Evolutionary conservation across 164 flowering plant genomes (phyloP).

Genomic region (Chimonanthus praecox): DNA sequence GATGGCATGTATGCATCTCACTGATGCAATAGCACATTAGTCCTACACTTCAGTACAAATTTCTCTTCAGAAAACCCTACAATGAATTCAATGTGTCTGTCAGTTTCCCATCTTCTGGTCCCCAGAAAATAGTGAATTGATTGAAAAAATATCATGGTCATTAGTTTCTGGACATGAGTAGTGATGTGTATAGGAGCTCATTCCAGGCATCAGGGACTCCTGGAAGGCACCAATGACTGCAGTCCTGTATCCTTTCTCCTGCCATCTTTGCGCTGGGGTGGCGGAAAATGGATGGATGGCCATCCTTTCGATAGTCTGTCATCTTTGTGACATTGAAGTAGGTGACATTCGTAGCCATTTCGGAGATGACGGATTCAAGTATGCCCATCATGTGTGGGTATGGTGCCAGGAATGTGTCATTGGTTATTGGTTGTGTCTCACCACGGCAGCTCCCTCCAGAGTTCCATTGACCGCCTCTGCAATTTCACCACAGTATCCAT

Average conservation of each 20-base stretch:
- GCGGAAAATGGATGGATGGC: slow-evolving; percentile 56
- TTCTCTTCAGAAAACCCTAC: not conserved
- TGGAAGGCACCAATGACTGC: slow-evolving; percentile 38
- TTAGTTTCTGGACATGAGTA: not conserved
- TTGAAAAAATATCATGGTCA: not conserved
- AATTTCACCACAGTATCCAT: not conserved
- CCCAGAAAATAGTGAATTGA: not conserved
- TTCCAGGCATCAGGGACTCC: slow-evolving; percentile 12
- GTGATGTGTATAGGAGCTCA: slow-evolving; percentile 10
- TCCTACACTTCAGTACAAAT: not conserved
- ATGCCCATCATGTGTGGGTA: slow-evolving; percentile 50
- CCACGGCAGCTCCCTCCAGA: slow-evolving; percentile 51
- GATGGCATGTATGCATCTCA: not conserved
- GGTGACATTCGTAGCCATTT: slow-evolving; percentile 44
- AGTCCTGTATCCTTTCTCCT: slow-evolving; percentile 31
- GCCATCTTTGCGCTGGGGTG: slow-evolving; percentile 9
- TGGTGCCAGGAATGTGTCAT: slow-evolving; percentile 26
- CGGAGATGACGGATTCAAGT: slow-evolving; percentile 42
- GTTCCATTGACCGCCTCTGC: slow-evolving; percentile 68
- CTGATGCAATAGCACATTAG: no score
- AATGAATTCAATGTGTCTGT: not conserved
- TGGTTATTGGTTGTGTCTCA: slow-evolving; percentile 39
- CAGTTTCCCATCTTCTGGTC: not conserved
- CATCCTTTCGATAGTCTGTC: slow-evolving; percentile 61
- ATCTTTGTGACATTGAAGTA: slow-evolving; percentile 55